A percentile compares a stretch with the other conserved stretches of the same genome.
Conservation (phyloP, 2,329 filamentous ascomycete species). For the Xylaria sp. region DNA sequence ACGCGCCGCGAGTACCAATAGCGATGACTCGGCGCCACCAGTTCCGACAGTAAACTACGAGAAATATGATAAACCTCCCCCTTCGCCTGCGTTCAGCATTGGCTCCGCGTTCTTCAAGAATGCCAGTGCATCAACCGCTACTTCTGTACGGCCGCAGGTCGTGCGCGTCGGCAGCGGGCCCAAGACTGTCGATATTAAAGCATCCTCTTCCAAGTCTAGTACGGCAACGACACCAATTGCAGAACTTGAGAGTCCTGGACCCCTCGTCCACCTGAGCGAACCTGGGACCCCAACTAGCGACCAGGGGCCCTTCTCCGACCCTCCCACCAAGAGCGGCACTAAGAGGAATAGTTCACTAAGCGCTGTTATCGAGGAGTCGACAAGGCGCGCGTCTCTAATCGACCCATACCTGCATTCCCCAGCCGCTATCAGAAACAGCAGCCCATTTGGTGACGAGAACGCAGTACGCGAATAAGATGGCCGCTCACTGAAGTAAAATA, state of each 20-base stretch:
- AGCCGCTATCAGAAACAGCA: constrained; percentile 30
- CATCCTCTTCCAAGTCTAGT: constrained; percentile 29
- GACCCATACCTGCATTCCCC: constrained; percentile 43
- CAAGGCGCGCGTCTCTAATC: constrained; percentile 44
- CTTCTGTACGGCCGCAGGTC: constrained; percentile 62
- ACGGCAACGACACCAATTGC: constrained; percentile 25
- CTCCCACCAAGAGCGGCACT: constrained; percentile 45
- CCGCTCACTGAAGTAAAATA: neutral
- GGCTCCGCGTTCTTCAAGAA: constrained; percentile 72
- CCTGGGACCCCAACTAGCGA: constrained; percentile 57
- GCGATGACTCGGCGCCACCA: constrained; percentile 65
- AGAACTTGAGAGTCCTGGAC: constrained; percentile 32
- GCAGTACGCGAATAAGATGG: constrained; percentile 38
- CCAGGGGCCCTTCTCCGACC: constrained; percentile 66
- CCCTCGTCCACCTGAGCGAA: constrained; percentile 39
- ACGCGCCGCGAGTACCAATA: constrained; percentile 58
- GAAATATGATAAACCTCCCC: constrained; percentile 53
- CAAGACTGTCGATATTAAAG: constrained; percentile 46
- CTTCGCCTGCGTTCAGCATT: constrained; percentile 66
- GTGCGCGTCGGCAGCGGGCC: constrained; percentile 60
- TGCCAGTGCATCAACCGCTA: constrained; percentile 62
- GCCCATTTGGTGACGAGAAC: constrained; percentile 44
- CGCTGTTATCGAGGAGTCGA: constrained; percentile 61
- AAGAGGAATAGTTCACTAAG: constrained; percentile 56
- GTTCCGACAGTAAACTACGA: constrained; percentile 74